Conservation (phyloP, 176 grass and related monocot species). For the bread wheat (Triticum aestivum) region IWGSC_CS_RefSeq_v2.1 NC_057807.1:493706200-493706699, state of each 20-base stretch:
- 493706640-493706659: not conserved
- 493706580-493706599: not conserved
- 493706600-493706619: not conserved
- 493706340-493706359: not conserved
- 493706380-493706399: not conserved
- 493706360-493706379: not conserved
- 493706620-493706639: slow-evolving; percentile 3
- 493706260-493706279: not conserved
- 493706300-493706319: not conserved
- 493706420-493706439: not conserved
- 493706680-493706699: not conserved
- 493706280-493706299: not conserved
- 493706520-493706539: not conserved
- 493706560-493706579: not conserved
- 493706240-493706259: not conserved
- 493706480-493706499: not conserved
- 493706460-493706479: not conserved
- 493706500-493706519: not conserved
- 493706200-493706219: not conserved
- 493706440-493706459: not conserved
- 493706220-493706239: not conserved
- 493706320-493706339: not conserved
- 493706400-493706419: not conserved
- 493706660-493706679: not conserved
- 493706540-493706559: not conserved